Percentiles rank a stretch among this genome's conserved stretches.
These are phyloP conservation scores for Dothideomycetes sp. DNA, from an alignment of 2,329 filamentous ascomycete species.

Conservation along the genomic window DNA sequence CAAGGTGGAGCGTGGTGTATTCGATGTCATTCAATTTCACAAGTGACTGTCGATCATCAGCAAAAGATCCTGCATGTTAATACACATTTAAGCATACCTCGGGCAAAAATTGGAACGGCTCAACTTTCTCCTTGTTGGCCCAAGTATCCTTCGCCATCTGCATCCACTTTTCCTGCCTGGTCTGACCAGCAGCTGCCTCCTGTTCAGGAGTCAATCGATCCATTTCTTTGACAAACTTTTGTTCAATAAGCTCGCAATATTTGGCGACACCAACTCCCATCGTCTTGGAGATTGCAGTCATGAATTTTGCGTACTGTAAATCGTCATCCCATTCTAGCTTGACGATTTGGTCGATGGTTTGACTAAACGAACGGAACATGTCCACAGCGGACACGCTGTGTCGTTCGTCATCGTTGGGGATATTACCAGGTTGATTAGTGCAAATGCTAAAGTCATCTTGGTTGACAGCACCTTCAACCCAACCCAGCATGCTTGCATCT, in stretches of 20 bases:
- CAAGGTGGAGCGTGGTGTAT: conserved; percentile 84
- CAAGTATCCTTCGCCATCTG: conserved; percentile 90
- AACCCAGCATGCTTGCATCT: conserved; percentile 67
- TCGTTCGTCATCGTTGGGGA: conserved; percentile 67
- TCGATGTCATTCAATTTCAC: conserved; percentile 98
- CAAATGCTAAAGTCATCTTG: conserved; percentile 79
- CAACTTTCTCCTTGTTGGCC: conserved; percentile 82
- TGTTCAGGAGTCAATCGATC: conserved; percentile 83
- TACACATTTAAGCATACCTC: conserved; percentile 50
- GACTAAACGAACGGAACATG: conserved; percentile 87
- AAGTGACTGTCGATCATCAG: conserved; percentile 58
- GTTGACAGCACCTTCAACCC: conserved; percentile 84
- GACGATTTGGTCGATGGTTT: conserved; percentile 78
- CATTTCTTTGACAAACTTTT: conserved; percentile 83
- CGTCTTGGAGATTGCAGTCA: conserved; percentile 82
- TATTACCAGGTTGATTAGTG: conserved; percentile 38
- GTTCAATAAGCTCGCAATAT: conserved; percentile 87
- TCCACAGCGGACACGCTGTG: conserved; percentile 92
- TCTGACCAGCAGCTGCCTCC: conserved; percentile 65
- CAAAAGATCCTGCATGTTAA: not conserved
- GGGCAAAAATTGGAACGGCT: conserved; percentile 93
- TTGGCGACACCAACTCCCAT: conserved; percentile 73
- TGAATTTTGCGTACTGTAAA: conserved; percentile 88
- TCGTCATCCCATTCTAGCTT: conserved; percentile 88
- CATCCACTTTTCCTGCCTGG: conserved; percentile 85